A percentile compares a stretch with the other conserved stretches of the same genome.
These are phyloP conservation scores for Hymenoscyphus linearis DNA, from an alignment of 2,329 filamentous ascomycete genomes.

Conservation along the genomic window DNA sequence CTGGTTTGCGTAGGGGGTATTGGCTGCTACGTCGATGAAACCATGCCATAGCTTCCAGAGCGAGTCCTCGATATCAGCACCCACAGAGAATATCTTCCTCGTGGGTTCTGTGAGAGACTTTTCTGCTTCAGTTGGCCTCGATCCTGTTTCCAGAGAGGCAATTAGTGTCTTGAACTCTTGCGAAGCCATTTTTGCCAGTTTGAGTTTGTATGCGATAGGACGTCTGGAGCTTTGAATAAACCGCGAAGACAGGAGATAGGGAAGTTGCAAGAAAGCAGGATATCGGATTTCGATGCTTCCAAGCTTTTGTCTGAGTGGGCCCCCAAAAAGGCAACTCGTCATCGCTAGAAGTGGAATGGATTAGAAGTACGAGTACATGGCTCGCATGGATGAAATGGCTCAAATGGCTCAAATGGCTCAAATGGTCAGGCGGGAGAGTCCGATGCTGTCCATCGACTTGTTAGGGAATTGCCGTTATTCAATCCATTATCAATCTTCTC, in stretches of 20 bases:
- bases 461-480: background rate
- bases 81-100: background rate
- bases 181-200: background rate
- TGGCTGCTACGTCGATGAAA: conserved; percentile 23
- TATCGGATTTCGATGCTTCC: background rate
- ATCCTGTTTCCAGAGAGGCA: background rate
- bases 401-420: too few species aligned
- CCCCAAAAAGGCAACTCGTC: background rate
- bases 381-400: too few species aligned
- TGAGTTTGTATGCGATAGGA: conserved; percentile 1
- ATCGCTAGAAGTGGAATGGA: too few species aligned
- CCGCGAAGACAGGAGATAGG: background rate
- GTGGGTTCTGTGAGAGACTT: conserved; percentile 2
- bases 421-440: background rate
- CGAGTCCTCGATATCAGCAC: background rate
- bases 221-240: background rate
- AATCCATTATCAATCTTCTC: background rate
- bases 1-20: conserved; percentile 22
- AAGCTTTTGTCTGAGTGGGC: background rate
- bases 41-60: conserved; percentile 23
- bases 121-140: background rate
- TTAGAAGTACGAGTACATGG: too few species aligned
- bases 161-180: background rate
- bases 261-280: background rate
- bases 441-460: background rate